phyloP scores from a whole-genome alignment of 2,329 filamentous ascomycete species.

The Ceratocystis papillata region DNA sequence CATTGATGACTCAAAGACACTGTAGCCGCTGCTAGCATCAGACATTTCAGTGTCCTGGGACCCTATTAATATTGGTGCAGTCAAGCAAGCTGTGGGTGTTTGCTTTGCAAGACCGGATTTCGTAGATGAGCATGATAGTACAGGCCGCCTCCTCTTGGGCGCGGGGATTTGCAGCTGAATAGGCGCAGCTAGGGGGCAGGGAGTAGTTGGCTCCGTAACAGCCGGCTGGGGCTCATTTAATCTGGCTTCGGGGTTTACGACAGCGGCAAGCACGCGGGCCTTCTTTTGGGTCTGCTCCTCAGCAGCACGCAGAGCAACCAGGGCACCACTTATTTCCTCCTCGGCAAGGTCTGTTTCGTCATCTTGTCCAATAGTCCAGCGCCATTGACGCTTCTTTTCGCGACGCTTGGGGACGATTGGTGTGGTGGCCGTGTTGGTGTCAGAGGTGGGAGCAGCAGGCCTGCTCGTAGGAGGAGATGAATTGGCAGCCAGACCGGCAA shows the following conservation, averaged over 20 bases:
- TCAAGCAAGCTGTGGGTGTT: background rate
- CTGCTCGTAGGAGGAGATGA: conserved; percentile 40
- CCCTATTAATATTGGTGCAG: background rate
- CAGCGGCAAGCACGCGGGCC: conserved; percentile 13
- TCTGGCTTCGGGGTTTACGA: background rate
- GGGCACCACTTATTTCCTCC: conserved; percentile 36
- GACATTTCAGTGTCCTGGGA: conserved; percentile 14
- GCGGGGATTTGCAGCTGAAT: conserved; percentile 13
- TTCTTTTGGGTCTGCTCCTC: conserved; percentile 28
- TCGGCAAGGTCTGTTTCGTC: conserved; percentile 30
- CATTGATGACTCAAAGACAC: conserved; percentile 15
- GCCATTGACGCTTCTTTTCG: conserved; percentile 54
- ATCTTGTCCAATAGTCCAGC: conserved; percentile 53
- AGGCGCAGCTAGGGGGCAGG: conserved; percentile 6
- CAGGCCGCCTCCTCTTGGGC: conserved; percentile 7
- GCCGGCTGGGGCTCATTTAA: background rate
- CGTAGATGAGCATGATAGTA: background rate
- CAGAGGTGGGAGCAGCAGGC: conserved; percentile 27
- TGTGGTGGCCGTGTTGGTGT: conserved; percentile 10
- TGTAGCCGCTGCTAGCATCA: conserved; percentile 16
- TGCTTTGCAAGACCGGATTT: background rate
- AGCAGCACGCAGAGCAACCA: conserved; percentile 34
- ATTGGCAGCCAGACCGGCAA: conserved; percentile 39
- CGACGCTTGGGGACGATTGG: conserved; percentile 32
- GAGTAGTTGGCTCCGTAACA: background rate